Conservation (phyloP, 2,329 filamentous ascomycete species). For the Arthrobotrys musiformis region DNA sequence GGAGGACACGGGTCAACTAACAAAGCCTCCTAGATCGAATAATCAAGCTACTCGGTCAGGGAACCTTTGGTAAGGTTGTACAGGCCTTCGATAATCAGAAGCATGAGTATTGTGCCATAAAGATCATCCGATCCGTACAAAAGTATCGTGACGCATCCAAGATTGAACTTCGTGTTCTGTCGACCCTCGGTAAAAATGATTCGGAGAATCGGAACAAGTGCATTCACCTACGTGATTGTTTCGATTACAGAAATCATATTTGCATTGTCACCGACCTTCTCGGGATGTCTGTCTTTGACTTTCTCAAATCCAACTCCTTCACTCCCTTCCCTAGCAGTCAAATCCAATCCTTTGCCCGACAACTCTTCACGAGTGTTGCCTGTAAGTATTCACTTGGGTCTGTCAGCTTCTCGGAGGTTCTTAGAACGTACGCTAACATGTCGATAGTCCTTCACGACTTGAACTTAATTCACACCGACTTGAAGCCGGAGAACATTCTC, state of each 20-base stretch:
- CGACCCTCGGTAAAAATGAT: conserved; percentile 91
- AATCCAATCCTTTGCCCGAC: conserved; percentile 95
- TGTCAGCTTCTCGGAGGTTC: not conserved
- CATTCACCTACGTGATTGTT: conserved; percentile 95
- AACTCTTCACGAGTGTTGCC: conserved; percentile 96
- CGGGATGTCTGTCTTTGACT: conserved; percentile 97
- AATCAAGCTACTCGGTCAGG: conserved; percentile 88
- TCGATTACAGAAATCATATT: conserved; percentile 96
- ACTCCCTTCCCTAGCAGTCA: conserved; percentile 98
- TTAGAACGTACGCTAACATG: not conserved
- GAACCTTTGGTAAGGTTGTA: conserved; percentile 98
- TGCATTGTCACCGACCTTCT: conserved; percentile 82
- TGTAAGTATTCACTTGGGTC: conserved; percentile 78
- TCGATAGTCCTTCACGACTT: conserved; percentile 87
- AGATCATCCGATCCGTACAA: conserved; percentile 97
- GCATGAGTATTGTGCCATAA: conserved; percentile 87
- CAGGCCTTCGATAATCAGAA: conserved; percentile 84
- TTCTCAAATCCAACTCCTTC: conserved; percentile 93
- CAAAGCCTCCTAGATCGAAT: conserved; percentile 76
- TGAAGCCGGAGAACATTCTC: conserved; percentile 77
- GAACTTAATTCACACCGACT: conserved; percentile 91
- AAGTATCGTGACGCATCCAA: conserved; percentile 97
- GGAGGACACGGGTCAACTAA: conserved; percentile 4
- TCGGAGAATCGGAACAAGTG: conserved; percentile 92
- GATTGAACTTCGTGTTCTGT: conserved; percentile 91